A percentile compares a stretch with the other conserved stretches of the same genome.
Conservation (phyloP, 768 basidiomycete genomes). For the Leucosporidium scottii region DNA sequence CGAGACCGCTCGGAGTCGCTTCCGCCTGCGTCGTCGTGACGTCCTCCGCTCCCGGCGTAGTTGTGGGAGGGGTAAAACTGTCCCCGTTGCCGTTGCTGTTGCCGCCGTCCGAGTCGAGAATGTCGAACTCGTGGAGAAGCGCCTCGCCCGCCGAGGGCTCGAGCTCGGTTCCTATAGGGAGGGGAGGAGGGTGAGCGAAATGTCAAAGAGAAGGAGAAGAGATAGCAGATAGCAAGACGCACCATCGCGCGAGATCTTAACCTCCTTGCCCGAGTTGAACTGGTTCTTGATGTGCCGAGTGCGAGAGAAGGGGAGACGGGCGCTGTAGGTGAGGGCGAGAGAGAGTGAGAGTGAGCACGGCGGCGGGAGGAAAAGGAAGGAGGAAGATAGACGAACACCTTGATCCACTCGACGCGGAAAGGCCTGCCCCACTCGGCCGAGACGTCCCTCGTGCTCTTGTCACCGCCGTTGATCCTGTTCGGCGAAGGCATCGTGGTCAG, state of each 20-base stretch:
- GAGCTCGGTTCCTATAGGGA: conserved; percentile 49
- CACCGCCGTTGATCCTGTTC: conserved; percentile 29
- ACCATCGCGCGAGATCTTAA: conserved; percentile 41
- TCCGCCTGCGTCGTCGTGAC: too few relatives aligned
- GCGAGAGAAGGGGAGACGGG: conserved; percentile 63
- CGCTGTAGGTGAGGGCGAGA: conserved; percentile 48
- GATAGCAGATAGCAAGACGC: too few relatives aligned
- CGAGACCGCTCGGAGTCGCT: too few relatives aligned
- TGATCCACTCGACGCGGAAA: conserved; percentile 78
- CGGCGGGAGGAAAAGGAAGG: not conserved
- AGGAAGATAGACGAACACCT: conserved; percentile 4
- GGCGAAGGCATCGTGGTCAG: conserved; percentile 23
- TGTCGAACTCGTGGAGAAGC: conserved; percentile 57
- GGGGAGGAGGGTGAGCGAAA: not conserved
- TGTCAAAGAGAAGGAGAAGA: not conserved
- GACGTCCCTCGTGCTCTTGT: conserved; percentile 32
- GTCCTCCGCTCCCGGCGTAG: too few relatives aligned
- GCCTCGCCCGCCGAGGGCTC: conserved; percentile 67
- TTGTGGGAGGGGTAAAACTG: too few relatives aligned
- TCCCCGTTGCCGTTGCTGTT: too few relatives aligned
- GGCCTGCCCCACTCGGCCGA: conserved; percentile 60
- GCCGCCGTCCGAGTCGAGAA: too few relatives aligned
- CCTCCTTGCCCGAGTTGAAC: conserved; percentile 71
- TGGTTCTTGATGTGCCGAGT: conserved; percentile 78
- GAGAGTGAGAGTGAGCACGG: not conserved